Evolutionary conservation across 345 rosid genomes (phyloP).

Genomic region (Erodium maritimum): DNA sequence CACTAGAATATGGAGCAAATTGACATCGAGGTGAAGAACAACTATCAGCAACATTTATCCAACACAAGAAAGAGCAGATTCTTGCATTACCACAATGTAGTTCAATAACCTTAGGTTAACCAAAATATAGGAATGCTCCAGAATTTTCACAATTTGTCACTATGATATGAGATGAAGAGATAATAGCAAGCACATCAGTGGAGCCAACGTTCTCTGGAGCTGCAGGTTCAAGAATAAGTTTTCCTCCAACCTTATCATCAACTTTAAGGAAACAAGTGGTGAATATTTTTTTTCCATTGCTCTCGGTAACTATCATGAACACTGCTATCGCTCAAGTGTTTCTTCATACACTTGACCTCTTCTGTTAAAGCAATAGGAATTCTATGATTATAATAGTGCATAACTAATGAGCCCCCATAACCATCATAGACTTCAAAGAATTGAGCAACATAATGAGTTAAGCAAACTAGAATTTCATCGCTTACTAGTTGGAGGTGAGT

Average conservation of each 20-base stretch:
- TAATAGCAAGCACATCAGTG: slow-evolving; percentile 76
- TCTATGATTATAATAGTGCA: slow-evolving; percentile 67
- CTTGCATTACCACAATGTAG: too few relatives aligned
- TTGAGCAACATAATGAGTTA: slow-evolving; percentile 56
- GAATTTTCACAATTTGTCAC: slow-evolving; percentile 96
- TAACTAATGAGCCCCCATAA: slow-evolving; percentile 89
- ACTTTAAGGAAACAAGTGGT: slow-evolving; percentile 62
- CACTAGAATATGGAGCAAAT: too few relatives aligned
- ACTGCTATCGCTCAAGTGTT: slow-evolving; percentile 27
- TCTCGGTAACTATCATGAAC: slow-evolving; percentile 50
- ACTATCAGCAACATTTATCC: too few relatives aligned
- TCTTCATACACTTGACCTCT: slow-evolving; percentile 45
- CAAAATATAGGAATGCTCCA: slow-evolving; percentile 83
- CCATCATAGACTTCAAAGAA: slow-evolving; percentile 96
- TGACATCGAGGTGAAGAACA: too few relatives aligned
- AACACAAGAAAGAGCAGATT: too few relatives aligned
- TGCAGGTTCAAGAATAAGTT: slow-evolving; percentile 36
- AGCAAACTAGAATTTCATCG: slow-evolving; percentile 38
- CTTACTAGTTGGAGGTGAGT: slow-evolving; percentile 61
- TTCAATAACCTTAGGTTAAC: too few relatives aligned
- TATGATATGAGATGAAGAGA: slow-evolving; percentile 76
- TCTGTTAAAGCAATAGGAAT: slow-evolving; percentile 58
- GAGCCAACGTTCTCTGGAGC: slow-evolving; percentile 96
- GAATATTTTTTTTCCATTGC: slow-evolving; percentile 70
- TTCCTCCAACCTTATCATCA: slow-evolving; percentile 72